Base-by-base conservation (phyloP, 345 rosid genomes). In the Garcia nutans region DNA sequence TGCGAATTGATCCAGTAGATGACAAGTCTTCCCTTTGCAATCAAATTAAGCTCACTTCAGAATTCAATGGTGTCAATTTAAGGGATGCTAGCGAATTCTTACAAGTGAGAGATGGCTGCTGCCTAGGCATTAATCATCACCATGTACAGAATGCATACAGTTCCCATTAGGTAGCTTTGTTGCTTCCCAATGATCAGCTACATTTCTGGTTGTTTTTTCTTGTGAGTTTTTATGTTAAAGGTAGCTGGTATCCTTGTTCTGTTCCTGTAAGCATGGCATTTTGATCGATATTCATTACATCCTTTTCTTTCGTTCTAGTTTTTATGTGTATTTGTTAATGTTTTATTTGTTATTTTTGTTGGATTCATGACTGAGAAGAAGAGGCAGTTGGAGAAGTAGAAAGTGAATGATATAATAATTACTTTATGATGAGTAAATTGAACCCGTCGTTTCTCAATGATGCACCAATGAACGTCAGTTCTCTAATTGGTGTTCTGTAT, bases 191-290 rank as follows among this genome's bases (percentile, higher is more conserved):
- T 37, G 22, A 24, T 61, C 71, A 76, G 68, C 77, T 58, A 52
- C 49, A 49, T 61, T 42, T 68, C 71, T 55, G 68, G 16, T 19
- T 28, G 28, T 19, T 37, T 12, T 75, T 71, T 65, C 28, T 33
- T 62, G 50, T 57, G 71, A 74, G 63, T 49, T n/a, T 50, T 12
- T 57, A 10, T 68, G 81, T 62, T 65, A 68, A 68, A 49, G 73
- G 68, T 24, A 31, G 71, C 13, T 66, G 74, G 58, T 57, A 64
- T 69, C 50, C n/a, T 59, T 61, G 71, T 23, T 66, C 41, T 65
- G 31, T 55, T 52, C 61, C 44, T 50, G 12, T 52, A 31, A 75
- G 65, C 55, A 23, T 50, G 79, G 55, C 26, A 20, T 42, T 56
- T 55, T 33, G 11, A 33, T 49, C 1, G 24, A 33, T 20, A 12